Percentiles rank a stretch among this genome's conserved stretches.
phyloP scores from a whole-genome alignment of 2,329 filamentous ascomycete genomes.

The Stagonosporopsis rhizophila region DNA sequence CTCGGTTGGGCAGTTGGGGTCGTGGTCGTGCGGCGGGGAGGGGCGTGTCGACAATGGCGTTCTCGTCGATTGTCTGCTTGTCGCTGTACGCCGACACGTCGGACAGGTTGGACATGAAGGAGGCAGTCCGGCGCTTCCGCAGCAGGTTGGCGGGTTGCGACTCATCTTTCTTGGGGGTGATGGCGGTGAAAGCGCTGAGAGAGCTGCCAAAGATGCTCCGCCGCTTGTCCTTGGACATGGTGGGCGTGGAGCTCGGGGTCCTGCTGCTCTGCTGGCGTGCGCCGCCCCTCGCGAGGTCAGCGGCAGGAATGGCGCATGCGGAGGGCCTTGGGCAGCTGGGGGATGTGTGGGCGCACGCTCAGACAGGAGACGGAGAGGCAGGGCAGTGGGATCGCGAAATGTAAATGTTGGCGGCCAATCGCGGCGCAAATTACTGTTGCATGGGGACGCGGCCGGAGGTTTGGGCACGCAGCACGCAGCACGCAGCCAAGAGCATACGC shows the following conservation, averaged over 20 bases:
- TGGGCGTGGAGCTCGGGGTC: slow-evolving; percentile 21
- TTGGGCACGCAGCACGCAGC: background rate
- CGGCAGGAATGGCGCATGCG: slow-evolving; percentile 31
- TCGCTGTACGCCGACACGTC: slow-evolving; percentile 35
- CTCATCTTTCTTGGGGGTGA: slow-evolving; percentile 42
- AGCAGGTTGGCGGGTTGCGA: slow-evolving; percentile 46
- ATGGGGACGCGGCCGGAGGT: slow-evolving; percentile 16
- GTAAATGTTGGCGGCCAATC: slow-evolving; percentile 20
- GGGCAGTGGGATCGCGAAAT: slow-evolving; percentile 11
- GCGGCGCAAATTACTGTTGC: slow-evolving; percentile 18
- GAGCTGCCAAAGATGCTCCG: slow-evolving; percentile 49
- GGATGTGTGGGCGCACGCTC: slow-evolving; percentile 9
- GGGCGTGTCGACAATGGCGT: slow-evolving; percentile 18
- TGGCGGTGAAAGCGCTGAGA: slow-evolving; percentile 40
- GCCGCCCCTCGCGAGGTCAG: slow-evolving; percentile 42
- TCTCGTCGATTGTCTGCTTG: slow-evolving; percentile 22
- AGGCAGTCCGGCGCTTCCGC: slow-evolving; percentile 48
- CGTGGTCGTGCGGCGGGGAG: slow-evolving; percentile 17
- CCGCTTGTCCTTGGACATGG: slow-evolving; percentile 48
- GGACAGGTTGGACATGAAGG: slow-evolving; percentile 45
- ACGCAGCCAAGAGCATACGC: background rate
- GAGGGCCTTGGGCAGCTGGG: slow-evolving; percentile 22
- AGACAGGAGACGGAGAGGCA: slow-evolving; percentile 1
- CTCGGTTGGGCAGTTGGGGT: slow-evolving; percentile 29
- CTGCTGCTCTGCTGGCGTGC: slow-evolving; percentile 24